Percentiles rank a stretch among this genome's conserved stretches.
phyloP scores from a whole-genome alignment of 2,329 filamentous ascomycete species.

The Arthrobotrys megalospora region DNA sequence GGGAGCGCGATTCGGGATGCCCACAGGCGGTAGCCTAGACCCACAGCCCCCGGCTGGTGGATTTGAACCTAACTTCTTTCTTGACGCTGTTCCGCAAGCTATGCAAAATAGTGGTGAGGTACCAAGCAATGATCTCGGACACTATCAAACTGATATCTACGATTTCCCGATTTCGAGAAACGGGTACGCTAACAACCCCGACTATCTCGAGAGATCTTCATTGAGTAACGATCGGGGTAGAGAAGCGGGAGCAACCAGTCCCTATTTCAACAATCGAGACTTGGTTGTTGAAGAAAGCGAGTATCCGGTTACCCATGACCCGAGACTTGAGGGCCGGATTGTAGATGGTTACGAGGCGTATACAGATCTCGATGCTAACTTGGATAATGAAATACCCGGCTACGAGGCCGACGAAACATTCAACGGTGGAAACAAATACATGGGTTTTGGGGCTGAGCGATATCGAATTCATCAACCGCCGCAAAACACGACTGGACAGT shows the following conservation, averaged over 20 bases:
- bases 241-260: not conserved
- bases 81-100: not conserved
- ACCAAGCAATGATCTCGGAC: not conserved
- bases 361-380: not conserved
- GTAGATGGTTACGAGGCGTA: not conserved
- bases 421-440: not conserved
- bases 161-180: not conserved
- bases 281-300: not conserved
- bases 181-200: not conserved
- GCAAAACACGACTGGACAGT: not conserved
- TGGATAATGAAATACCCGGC: not conserved
- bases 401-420: not conserved
- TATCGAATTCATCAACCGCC: not conserved
- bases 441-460: not conserved
- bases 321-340: not conserved
- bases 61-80: not conserved
- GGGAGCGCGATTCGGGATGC: not conserved
- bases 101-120: not conserved
- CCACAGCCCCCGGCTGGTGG: not conserved
- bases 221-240: not conserved
- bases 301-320: not conserved
- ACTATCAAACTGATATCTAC: not conserved
- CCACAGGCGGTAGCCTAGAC: not conserved
- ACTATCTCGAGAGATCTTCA: not conserved
- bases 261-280: slow-evolving; percentile 31